Evolutionary conservation across 306 rosid species (phyloP).

Genomic region (Prunus mira): DNA sequence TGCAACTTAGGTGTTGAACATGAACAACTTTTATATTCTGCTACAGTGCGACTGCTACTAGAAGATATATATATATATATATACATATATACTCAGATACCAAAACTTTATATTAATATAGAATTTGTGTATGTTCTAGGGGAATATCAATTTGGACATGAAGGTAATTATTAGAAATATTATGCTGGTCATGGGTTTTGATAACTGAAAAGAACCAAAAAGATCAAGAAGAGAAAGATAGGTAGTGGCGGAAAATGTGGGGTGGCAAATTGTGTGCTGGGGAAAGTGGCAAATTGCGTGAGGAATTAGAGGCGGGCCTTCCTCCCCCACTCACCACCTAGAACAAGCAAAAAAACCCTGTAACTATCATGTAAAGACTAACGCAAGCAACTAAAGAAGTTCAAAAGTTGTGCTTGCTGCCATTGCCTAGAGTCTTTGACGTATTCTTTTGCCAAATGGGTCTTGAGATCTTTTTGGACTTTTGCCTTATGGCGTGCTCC

Average conservation of each 20-base stretch:
- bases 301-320: not conserved
- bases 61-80: too few species aligned
- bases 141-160: too few species aligned
- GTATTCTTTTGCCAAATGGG: not conserved
- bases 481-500: not conserved
- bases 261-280: not conserved
- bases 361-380: not conserved
- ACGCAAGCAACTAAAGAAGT: not conserved
- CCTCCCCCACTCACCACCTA: not conserved
- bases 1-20: too few species aligned
- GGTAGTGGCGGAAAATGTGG: not conserved
- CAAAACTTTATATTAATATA: too few species aligned
- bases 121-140: too few species aligned
- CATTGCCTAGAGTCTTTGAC: not conserved
- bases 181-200: not conserved
- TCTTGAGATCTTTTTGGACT: not conserved
- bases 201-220: not conserved
- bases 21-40: too few species aligned
- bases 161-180: too few species aligned
- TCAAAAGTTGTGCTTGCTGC: not conserved
- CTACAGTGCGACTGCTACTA: too few species aligned
- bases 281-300: constrained; percentile 4
- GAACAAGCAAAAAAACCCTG: not conserved
- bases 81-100: too few species aligned
- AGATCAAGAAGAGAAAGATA: too few species aligned